Percentiles rank a stretch among this genome's conserved stretches.
These are phyloP conservation scores for Psilocybe mexicana DNA, from an alignment of 1,284 basidiomycete genomes.

Conservation along the genomic window DNA sequence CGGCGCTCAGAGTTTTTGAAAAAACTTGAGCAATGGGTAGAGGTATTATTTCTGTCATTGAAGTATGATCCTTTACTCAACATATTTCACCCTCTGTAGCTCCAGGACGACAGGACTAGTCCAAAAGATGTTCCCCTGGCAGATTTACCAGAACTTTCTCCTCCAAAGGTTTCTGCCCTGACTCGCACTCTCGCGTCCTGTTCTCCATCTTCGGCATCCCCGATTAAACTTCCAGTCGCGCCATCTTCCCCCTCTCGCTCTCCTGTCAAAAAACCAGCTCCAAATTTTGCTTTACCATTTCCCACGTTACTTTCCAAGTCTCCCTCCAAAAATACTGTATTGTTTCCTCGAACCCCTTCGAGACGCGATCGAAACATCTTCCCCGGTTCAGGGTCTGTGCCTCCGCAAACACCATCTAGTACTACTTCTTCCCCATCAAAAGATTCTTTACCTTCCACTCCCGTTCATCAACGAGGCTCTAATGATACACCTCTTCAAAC, in stretches of 20 bases:
- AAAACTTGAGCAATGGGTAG: slow-evolving; percentile 65
- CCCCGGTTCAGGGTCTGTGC: slow-evolving; percentile 37
- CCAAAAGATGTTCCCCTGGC: slow-evolving; percentile 66
- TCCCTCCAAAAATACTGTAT: slow-evolving; percentile 42
- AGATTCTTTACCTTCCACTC: slow-evolving; percentile 58
- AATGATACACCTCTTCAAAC: slow-evolving; percentile 61
- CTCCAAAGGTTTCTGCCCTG: slow-evolving; percentile 62
- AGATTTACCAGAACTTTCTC: slow-evolving; percentile 58
- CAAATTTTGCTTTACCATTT: slow-evolving; percentile 52
- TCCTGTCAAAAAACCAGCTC: slow-evolving; percentile 43
- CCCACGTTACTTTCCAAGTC: slow-evolving; percentile 44
- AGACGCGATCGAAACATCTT: slow-evolving; percentile 37
- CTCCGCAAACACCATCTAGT: slow-evolving; percentile 52
- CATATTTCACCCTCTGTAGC: slow-evolving; percentile 37
- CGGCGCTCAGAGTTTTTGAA: slow-evolving; percentile 56
- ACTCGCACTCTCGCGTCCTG: slow-evolving; percentile 69
- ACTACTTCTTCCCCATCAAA: slow-evolving; percentile 33
- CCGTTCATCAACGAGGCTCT: slow-evolving; percentile 58
- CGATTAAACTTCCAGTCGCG: slow-evolving; percentile 42
- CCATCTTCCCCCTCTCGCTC: slow-evolving; percentile 50
- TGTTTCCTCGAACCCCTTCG: slow-evolving; percentile 59
- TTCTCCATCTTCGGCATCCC: slow-evolving; percentile 60
- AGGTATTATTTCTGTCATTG: slow-evolving; percentile 42
- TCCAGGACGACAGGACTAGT: slow-evolving; percentile 42
- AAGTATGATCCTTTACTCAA: slow-evolving; percentile 2